Evolutionary conservation across 352 stramenopile species (phyloP).

Genomic region (Elongisporangium senticosum): DNA sequence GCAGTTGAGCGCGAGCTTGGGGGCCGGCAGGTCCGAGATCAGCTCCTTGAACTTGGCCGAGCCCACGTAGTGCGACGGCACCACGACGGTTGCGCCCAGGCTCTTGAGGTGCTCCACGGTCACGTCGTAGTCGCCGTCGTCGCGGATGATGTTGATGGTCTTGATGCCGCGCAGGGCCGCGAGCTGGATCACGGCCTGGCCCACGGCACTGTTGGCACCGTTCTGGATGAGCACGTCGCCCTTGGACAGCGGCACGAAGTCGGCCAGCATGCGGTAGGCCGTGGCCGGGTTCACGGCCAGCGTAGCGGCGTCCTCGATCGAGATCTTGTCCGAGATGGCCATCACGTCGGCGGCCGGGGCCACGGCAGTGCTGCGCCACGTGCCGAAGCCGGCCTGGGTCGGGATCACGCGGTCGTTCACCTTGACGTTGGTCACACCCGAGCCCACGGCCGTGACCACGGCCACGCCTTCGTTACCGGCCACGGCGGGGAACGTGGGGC

Average conservation of each 20-base stretch:
- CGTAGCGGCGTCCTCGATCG: constrained; percentile 76
- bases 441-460: constrained; percentile 77
- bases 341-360: constrained; percentile 55
- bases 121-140: constrained; percentile 75
- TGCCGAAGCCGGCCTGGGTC: constrained; percentile 59
- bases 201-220: constrained; percentile 83
- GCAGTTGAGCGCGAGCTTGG: constrained; percentile 83
- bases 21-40: constrained; percentile 68
- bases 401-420: constrained; percentile 87
- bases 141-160: constrained; percentile 88
- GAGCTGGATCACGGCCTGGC: constrained; percentile 86
- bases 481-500: constrained; percentile 70
- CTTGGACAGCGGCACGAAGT: constrained; percentile 72
- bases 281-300: constrained; percentile 81
- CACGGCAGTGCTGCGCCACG: constrained; percentile 72
- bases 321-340: constrained; percentile 81
- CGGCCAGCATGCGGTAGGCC: constrained; percentile 79
- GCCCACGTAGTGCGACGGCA: constrained; percentile 63
- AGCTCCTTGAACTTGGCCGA: constrained; percentile 84
- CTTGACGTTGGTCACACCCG: constrained; percentile 74
- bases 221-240: constrained; percentile 90
- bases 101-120: constrained; percentile 75
- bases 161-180: constrained; percentile 82
- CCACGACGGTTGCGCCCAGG: constrained; percentile 70
- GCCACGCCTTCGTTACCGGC: constrained; percentile 84